Base-by-base conservation (phyloP, 352 stramenopile genomes). In the Phytopythium delawarense region DNA sequence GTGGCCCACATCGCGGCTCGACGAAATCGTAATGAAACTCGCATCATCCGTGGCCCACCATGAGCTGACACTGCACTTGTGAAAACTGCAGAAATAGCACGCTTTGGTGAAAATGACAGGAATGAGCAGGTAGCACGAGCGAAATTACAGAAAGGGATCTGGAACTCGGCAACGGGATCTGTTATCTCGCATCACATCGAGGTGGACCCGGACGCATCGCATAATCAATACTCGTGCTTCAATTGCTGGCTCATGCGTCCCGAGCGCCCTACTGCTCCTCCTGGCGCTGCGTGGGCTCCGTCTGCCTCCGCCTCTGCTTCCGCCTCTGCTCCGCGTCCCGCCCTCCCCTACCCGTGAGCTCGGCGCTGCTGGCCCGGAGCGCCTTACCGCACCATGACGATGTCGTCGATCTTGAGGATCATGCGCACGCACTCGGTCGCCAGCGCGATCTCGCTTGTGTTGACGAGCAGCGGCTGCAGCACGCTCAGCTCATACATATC, bases 391-490 rank as follows among this genome's bases (percentile, higher is more conserved):
- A 98, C 96, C 73, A 98, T 97, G 58, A 99, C 96, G 59, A 99
- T 96, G 87, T 99, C 98, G 72, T 99, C 98, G 75, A 99, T 99
- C 95, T 99, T 99, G 81, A 99, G 93, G 73, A 99, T 99, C 97
- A 99, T 99, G 71, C 92, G 90, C 55, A 99, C 96, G 69, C 96
- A 99, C 79, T 99, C 98, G 44, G 97, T 98, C 15, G 98, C 97
- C 57, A 99, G 87, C 62, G 92, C 78, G 69, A 99, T 98, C 61
- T 98, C 96, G 75, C 91, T 99, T 55, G 92, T 98, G 71, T 92
- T 99, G 39, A 99, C 98, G 48, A 99, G 79, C 62, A 99, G 84
- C 49, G 98, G 98, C 84, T 99, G 98, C 59, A 99, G 87, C 60
- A 99, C 96, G 79, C 98, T 97, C 62, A 98, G 83, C 64, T 97